Conservation (phyloP, 2,329 filamentous ascomycete species). For the Cadophora malorum region DNA sequence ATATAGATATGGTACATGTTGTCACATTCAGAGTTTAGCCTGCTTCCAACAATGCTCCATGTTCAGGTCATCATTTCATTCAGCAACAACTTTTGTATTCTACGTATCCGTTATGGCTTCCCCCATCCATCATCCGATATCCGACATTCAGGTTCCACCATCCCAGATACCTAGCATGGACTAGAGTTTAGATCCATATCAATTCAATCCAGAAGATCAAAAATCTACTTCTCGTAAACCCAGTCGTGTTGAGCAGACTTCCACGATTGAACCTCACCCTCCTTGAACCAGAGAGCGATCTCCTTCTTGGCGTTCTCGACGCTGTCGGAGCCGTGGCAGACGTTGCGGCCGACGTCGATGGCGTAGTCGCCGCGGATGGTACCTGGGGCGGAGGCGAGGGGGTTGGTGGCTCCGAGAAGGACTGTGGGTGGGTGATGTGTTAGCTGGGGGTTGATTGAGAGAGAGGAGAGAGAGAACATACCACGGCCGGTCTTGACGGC, state of each 20-base stretch:
- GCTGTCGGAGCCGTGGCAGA: constrained; percentile 98
- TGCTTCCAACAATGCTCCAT: neutral
- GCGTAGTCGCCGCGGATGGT: constrained; percentile 95
- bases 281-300: constrained; percentile 98
- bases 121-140: neutral
- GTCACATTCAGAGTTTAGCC: neutral
- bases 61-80: constrained; percentile 5
- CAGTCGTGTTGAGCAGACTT: constrained; percentile 86
- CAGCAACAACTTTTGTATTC: constrained; percentile 8
- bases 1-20: neutral
- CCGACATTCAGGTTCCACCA: neutral
- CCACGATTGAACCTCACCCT: constrained; percentile 83
- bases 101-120: neutral
- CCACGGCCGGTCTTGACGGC: constrained; percentile 97
- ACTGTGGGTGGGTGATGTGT: constrained; percentile 51
- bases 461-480: constrained; percentile 53
- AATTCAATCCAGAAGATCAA: neutral
- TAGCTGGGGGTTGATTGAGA: constrained; percentile 16
- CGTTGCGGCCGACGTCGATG: constrained; percentile 93
- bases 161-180: neutral
- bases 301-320: constrained; percentile 99
- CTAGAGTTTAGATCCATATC: neutral
- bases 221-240: constrained; percentile 87
- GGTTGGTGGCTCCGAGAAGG: constrained; percentile 99
- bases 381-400: constrained; percentile 88